Percentiles rank a stretch among this genome's conserved stretches.
phyloP scores from a whole-genome alignment of 129 eudicot species.

The Oenanthe sinensis region DNA sequence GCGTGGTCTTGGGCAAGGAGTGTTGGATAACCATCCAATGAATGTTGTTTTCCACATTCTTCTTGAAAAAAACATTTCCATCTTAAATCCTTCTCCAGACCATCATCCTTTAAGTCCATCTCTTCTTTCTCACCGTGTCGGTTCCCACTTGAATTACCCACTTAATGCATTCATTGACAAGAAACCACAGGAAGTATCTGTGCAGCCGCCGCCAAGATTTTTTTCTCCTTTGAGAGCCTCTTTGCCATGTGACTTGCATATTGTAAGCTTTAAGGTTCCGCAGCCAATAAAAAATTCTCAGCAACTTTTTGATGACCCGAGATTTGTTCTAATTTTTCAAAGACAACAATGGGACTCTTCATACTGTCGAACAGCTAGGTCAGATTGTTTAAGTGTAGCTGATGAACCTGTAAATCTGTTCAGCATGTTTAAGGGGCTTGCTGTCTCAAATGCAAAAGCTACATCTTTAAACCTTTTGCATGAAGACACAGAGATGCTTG shows the following conservation, averaged over 20 bases:
- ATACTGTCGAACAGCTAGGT: constrained; percentile 65
- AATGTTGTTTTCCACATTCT: constrained; percentile 69
- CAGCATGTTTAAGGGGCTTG: constrained; percentile 62
- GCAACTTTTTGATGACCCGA: constrained; percentile 49
- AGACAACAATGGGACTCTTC: constrained; percentile 84
- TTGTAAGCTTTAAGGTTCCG: constrained; percentile 82
- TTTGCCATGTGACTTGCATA: constrained; percentile 85
- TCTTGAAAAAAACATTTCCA: constrained; percentile 61
- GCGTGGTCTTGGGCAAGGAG: constrained; percentile 99
- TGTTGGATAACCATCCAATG: constrained; percentile 80
- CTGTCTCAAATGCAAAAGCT: constrained; percentile 62
- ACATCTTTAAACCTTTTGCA: constrained; percentile 83
- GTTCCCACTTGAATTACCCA: constrained; percentile 85
- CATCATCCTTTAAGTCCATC: constrained; percentile 63
- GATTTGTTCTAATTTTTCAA: constrained; percentile 45
- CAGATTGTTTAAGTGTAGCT: constrained; percentile 58
- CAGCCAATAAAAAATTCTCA: constrained; percentile 61
- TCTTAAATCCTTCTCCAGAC: constrained; percentile 29
- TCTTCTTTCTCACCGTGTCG: constrained; percentile 79
- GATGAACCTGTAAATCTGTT: constrained; percentile 62
- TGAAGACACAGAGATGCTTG: constrained; percentile 85
- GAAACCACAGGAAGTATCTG: constrained; percentile 55
- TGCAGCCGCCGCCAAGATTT: constrained; percentile 79
- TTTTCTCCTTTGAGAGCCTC: constrained; percentile 79
- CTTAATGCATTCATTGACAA: constrained; percentile 69